Base-by-base conservation (phyloP, 2,329 filamentous ascomycete genomes). In the Trichoderma sp. region DNA sequence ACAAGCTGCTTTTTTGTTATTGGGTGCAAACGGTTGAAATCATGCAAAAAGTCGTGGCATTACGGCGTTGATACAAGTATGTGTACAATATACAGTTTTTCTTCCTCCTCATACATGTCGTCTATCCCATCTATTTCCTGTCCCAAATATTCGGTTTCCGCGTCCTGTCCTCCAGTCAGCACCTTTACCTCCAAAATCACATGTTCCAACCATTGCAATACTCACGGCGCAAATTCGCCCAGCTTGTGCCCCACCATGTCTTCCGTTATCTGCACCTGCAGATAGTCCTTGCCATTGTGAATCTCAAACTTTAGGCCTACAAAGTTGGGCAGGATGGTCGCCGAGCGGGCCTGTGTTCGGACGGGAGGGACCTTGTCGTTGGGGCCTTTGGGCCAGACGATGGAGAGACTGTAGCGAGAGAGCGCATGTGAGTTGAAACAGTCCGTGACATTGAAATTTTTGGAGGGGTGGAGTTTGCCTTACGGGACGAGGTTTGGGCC, bases 211-310 rank as follows among this genome's bases (percentile, higher is more conserved):
- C 21, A 46, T 49, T 18, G 5, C 13, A 39, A 2, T 37, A 88
- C 93, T 76, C 87, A 97, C 94, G 88, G 84, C 71, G 93, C 90
- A 79, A 97, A 97, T 82, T 97, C 94, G 75, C 94, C 94, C 74
- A 97, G 85, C 82, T 97, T 97, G 81, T 96, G 91, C 66, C 94
- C 94, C 60, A 97, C 94, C 94, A 97, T 97, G 76, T 97, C 92
- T 79, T 97, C 94, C 18, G 94, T 97, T 72, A 97, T 91, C 73
- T 85, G 86, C 66, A 97, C 86, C 74, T 96, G 92, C 74, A 90
- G 83, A 80, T 97, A 97, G 37, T 86, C 87, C 83, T 96, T 97
- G 76, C 94, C 94, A 79, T 97, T 97, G 83, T 97, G 91, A 70
- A 97, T 88, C 80, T 94, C 91, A 80, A 97, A 97, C 78, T 89